These are phyloP conservation scores for Lasiosphaeria miniovina DNA, from an alignment of 495 filamentous ascomycete genomes.

Conservation along the genomic window DNA sequence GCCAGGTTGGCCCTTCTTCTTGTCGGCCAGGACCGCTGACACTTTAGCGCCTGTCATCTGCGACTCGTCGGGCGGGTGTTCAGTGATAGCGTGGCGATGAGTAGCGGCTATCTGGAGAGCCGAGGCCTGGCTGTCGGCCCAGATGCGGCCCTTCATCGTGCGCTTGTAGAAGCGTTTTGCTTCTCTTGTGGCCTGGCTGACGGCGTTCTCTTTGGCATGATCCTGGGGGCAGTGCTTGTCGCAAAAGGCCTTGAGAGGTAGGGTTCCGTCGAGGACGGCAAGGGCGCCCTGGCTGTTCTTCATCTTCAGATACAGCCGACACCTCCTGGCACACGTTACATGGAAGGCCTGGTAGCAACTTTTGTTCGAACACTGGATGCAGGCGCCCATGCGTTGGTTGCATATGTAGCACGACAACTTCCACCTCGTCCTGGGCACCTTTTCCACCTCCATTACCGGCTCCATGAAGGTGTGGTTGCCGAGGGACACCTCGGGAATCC, in stretches of 20 bases:
- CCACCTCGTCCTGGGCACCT: slow-evolving; percentile 91
- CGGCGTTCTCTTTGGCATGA: slow-evolving; percentile 82
- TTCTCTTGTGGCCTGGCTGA: slow-evolving; percentile 46
- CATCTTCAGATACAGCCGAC: slow-evolving; percentile 91
- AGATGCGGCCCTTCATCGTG: slow-evolving; percentile 79
- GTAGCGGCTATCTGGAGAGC: slow-evolving; percentile 74
- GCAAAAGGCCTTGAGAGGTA: slow-evolving; percentile 86
- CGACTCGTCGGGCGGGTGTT: slow-evolving; percentile 54
- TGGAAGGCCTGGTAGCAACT: slow-evolving; percentile 97
- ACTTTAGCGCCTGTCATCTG: slow-evolving; percentile 53
- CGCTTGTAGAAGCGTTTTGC: slow-evolving; percentile 75
- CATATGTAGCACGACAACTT: slow-evolving; percentile 96
- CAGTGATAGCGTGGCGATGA: slow-evolving; percentile 57
- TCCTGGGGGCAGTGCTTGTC: slow-evolving; percentile 93
- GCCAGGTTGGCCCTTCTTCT: slow-evolving; percentile 63
- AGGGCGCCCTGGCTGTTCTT: slow-evolving; percentile 79
- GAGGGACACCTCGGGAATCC: slow-evolving; percentile 94
- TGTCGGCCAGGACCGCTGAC: slow-evolving; percentile 63
- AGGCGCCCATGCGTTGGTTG: slow-evolving; percentile 94
- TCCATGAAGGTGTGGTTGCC: slow-evolving; percentile 99
- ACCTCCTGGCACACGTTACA: slow-evolving; percentile 88
- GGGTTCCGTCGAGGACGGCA: slow-evolving; percentile 79
- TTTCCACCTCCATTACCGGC: slow-evolving; percentile 95
- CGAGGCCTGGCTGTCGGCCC: slow-evolving; percentile 86
- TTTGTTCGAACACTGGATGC: slow-evolving; percentile 97